Conservation (phyloP, 2,329 filamentous ascomycete genomes). For the Alternaria consortialis region DNA sequence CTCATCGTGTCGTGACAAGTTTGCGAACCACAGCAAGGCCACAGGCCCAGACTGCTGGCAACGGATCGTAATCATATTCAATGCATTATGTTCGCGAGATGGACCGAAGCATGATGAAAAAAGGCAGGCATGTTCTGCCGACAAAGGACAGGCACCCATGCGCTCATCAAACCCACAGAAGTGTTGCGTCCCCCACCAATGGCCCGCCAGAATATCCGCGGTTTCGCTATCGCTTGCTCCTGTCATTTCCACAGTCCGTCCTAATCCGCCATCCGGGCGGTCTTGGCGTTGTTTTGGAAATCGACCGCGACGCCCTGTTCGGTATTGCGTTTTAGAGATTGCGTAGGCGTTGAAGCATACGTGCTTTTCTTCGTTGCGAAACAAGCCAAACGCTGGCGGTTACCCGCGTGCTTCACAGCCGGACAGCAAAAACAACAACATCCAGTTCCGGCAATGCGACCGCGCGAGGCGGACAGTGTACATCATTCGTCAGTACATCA, state of each 20-base stretch:
- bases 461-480: constrained; percentile 28
- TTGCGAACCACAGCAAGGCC: constrained; percentile 23
- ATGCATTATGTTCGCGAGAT: constrained; percentile 18
- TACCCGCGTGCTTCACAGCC: constrained; percentile 44
- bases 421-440: constrained; percentile 13
- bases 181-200: constrained; percentile 34
- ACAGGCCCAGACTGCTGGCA: constrained; percentile 25
- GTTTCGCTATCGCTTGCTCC: constrained; percentile 40
- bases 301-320: constrained; percentile 31
- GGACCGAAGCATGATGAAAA: constrained; percentile 23
- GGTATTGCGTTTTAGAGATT: constrained; percentile 39
- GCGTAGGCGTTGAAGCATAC: constrained; percentile 26
- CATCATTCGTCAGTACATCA: constrained; percentile 23
- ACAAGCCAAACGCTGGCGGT: constrained; percentile 46
- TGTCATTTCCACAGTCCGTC: constrained; percentile 45
- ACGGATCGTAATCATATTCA: constrained; percentile 20
- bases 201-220: constrained; percentile 41
- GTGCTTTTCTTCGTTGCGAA: constrained; percentile 41
- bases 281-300: constrained; percentile 48
- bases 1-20: constrained; percentile 28
- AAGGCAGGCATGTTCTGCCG: constrained; percentile 38
- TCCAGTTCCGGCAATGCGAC: constrained; percentile 24
- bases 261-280: constrained; percentile 32
- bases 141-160: constrained; percentile 41
- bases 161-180: constrained; percentile 47